Base-by-base conservation (phyloP, 2,329 filamentous ascomycete species). In the Xylaria sp. region DNA sequence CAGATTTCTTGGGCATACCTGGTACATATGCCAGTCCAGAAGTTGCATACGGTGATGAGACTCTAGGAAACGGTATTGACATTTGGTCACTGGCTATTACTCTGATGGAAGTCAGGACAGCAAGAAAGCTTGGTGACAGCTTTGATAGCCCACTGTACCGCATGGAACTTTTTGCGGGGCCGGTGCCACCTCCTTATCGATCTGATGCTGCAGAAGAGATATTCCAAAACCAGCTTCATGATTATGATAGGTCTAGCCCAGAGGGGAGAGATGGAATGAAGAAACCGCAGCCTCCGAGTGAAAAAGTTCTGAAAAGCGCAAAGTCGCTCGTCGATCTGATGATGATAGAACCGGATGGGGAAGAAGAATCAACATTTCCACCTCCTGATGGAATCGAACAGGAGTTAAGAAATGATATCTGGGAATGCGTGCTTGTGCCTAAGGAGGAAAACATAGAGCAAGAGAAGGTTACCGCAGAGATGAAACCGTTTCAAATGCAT, bases 151-250 rank as follows among this genome's bases (percentile, higher is more conserved):
- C 49, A 25, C 23, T 51, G 15, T 12, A 25, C 14, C 49, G 49
- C 9, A 51, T 51, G 49, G 49, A 51, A 19, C n/a, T 14, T 12
- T 38, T 51, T 25, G 49, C 49, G 5, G 49, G 49, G 15, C 49
- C 49, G 14, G 38, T 51, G 38, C 49, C 49, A 38, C 49, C 49
- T 38, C 49, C 49, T 25, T 51, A 51, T 51, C 33, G 49, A 38
- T 51, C 49, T 40, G 4, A 25, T 1, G 49, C 49, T 5, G 49
- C 49, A 3, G 33, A 51, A 25, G 49, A 51, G 19, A 9, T 51
- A 1, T 51, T 38, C 17, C 49, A n/a, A 2, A n/a, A 28, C 14
- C 12, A 25, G 6, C 19, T 51, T 3, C 19, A 2, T 25, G 19
- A 51, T 1, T 51, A 25, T 38, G 12, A 38, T 2, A 14, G 17